Evolutionary conservation across 2,329 filamentous ascomycete species (phyloP).

Genomic region (Neoarthrinium moseri): DNA sequence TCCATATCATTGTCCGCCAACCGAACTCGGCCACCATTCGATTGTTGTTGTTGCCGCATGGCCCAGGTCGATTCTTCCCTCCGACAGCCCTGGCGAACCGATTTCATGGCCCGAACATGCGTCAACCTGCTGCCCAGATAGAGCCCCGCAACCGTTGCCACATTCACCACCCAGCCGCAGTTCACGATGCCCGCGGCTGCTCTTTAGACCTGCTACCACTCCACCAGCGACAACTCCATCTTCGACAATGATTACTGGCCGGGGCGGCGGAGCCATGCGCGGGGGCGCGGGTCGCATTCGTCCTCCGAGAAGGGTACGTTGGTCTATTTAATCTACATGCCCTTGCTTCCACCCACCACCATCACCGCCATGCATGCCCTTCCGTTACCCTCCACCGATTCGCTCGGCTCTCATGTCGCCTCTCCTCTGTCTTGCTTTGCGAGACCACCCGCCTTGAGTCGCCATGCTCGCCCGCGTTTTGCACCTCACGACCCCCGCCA

Average conservation of each 20-base stretch:
- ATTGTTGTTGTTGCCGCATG: not conserved
- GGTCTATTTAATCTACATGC: not conserved
- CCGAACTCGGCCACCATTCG: not conserved
- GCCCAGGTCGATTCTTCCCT: not conserved
- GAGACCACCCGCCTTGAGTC: too few relatives aligned
- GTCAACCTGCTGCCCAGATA: not conserved
- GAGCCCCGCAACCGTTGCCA: not conserved
- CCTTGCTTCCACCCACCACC: not conserved
- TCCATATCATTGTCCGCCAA: not conserved
- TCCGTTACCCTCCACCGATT: too few relatives aligned
- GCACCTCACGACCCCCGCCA: too few relatives aligned
- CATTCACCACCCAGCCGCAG: not conserved
- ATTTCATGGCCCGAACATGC: not conserved
- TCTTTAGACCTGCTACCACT: not conserved
- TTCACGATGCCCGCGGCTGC: not conserved
- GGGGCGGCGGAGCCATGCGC: slow-evolving; percentile 26
- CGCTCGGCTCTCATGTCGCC: too few relatives aligned
- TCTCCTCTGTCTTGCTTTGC: too few relatives aligned
- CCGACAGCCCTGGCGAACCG: not conserved
- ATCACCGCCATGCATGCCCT: too few relatives aligned
- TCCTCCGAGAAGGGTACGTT: slow-evolving; percentile 29
- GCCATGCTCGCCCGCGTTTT: too few relatives aligned
- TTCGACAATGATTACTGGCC: slow-evolving; percentile 29
- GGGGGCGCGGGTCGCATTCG: slow-evolving; percentile 28
- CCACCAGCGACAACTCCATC: not conserved